These are phyloP conservation scores for Amborella trichopoda DNA, from an alignment of 164 flowering plant genomes.

Conservation along the genomic window DNA sequence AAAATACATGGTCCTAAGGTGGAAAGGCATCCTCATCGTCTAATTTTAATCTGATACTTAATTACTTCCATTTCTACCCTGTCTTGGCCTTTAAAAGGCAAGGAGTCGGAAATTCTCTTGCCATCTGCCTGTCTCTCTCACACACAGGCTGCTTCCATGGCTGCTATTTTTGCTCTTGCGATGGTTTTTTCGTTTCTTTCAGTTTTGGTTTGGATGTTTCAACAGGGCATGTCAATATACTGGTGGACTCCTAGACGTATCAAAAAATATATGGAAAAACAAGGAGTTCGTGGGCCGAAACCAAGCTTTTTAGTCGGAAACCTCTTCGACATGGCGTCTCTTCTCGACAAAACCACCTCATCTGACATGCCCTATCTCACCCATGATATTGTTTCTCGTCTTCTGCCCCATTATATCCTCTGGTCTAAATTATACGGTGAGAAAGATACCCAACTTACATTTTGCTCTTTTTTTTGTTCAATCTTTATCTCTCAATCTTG, in stretches of 20 bases:
- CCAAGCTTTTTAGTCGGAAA: conserved; percentile 72
- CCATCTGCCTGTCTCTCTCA: neutral
- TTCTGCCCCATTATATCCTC: conserved; percentile 65
- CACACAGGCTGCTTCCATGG: neutral
- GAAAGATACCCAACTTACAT: neutral
- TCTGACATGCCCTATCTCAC: conserved; percentile 45
- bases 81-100: no score
- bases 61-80: no score
- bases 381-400: conserved; percentile 73
- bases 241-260: conserved; percentile 69
- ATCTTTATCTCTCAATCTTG: neutral
- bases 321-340: conserved; percentile 49
- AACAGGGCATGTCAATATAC: conserved; percentile 38
- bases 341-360: conserved; percentile 46
- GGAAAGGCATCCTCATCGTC: no score
- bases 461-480: neutral
- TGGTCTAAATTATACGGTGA: conserved; percentile 82
- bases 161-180: conserved; percentile 1
- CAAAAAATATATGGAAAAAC: conserved; percentile 63
- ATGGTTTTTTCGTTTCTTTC: neutral
- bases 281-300: conserved; percentile 94
- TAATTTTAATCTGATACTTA: no score
- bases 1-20: no score
- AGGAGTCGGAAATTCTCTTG: neutral
- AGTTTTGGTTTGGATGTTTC: neutral